Conservation (phyloP, 75 land plant species). For the Pinus albicaulis region DNA sequence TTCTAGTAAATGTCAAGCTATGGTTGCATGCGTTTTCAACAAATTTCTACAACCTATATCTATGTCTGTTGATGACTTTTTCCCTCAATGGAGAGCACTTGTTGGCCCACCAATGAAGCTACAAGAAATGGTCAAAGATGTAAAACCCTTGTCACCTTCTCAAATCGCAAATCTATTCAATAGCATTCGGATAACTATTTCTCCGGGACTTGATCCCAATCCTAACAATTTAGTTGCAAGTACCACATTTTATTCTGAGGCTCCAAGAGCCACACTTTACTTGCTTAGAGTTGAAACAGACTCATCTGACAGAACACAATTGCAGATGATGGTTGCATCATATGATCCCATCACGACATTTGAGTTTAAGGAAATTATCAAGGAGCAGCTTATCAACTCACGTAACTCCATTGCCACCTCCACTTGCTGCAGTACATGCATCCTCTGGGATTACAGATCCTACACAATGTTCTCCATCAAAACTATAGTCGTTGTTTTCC, state of each 20-base stretch:
- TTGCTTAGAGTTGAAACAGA: constrained; percentile 95
- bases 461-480: no score
- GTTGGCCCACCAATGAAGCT: constrained; percentile 88
- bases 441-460: no score
- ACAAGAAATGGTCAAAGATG: constrained; percentile 98
- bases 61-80: constrained; percentile 74
- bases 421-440: no score
- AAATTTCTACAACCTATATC: constrained; percentile 84
- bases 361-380: no score
- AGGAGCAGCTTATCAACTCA: no score
- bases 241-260: constrained; percentile 79
- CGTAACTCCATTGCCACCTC: no score
- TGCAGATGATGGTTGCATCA: constrained; percentile 88
- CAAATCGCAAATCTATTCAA: constrained; percentile 81
- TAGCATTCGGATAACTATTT: constrained; percentile 60
- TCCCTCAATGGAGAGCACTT: constrained; percentile 88
- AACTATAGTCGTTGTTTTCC: no score
- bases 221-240: constrained; percentile 90
- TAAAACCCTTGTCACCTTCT: constrained; percentile 69
- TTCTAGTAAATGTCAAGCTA: constrained; percentile 73
- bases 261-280: constrained; percentile 73
- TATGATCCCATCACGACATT: constrained; percentile 80
- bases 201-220: constrained; percentile 92
- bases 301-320: constrained; percentile 92
- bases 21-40: constrained; percentile 81